Conservation (phyloP, 179 eudicot genomes). For the Actinidia chinensis region DNA sequence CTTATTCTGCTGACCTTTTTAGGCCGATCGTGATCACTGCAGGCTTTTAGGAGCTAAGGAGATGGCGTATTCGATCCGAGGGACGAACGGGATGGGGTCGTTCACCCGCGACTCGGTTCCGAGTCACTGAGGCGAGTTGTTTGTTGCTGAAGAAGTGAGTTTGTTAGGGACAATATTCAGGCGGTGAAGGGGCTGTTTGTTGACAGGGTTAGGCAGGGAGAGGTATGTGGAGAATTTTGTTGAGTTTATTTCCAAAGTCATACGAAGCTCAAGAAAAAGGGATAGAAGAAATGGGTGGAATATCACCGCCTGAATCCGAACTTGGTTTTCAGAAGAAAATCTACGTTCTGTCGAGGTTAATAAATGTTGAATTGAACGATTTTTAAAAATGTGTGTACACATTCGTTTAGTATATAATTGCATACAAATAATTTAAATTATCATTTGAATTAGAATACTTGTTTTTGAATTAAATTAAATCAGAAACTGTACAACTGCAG, state of each 20-base stretch:
- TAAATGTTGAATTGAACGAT: too few species aligned
- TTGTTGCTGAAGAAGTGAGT: conserved; percentile 14
- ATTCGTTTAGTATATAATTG: too few species aligned
- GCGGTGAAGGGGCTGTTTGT: conserved; percentile 19
- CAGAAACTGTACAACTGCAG: too few species aligned
- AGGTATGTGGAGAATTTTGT: conserved; percentile 27
- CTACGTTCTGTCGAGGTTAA: too few species aligned
- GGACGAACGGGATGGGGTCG: conserved; percentile 36
- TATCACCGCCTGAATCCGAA: too few species aligned
- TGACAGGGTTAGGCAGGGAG: conserved; percentile 21
- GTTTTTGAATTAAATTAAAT: too few species aligned
- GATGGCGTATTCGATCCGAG: conserved; percentile 36
- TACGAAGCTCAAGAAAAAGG: background rate
- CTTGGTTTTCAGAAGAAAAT: too few species aligned
- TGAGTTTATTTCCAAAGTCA: conserved; percentile 27
- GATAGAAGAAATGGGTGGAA: too few species aligned
- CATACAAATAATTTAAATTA: too few species aligned
- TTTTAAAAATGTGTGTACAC: too few species aligned
- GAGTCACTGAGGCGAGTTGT: conserved; percentile 31
- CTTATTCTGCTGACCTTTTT: conserved; percentile 32
- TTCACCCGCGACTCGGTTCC: conserved; percentile 34
- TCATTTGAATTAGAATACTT: too few species aligned
- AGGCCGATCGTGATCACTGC: conserved; percentile 38
- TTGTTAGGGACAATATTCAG: conserved; percentile 18
- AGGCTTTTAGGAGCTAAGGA: conserved; percentile 35